Base-by-base conservation (phyloP, 2,329 filamentous ascomycete genomes). In the Aspergillus sp. region DNA sequence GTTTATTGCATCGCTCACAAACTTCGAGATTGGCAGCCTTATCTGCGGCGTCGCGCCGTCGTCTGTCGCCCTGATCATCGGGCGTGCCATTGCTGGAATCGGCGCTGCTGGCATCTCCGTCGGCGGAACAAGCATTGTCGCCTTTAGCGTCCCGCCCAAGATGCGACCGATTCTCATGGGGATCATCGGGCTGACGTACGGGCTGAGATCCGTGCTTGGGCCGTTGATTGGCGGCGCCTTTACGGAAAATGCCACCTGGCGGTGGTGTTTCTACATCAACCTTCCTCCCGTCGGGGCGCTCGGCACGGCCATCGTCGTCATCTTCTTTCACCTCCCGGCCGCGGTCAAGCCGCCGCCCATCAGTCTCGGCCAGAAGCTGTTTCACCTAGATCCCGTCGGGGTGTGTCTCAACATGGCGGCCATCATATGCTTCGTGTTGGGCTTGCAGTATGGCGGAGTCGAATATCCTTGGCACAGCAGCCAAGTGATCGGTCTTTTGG, bases 401-500 rank as follows among this genome's bases (percentile, higher is more conserved):
- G 70, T 71, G 0, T 63, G 71, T n/a, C 65, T 81, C 24, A 61
- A 80, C 7, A 73, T 81, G 60, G 74, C 69, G 1, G 70, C 71
- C 6, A 64, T 78, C 16, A 63, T 78, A 20, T 78, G 72, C 62
- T 75, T 79, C 36, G 63, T 83, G 11, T 72, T 83, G 0, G 80
- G 78, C 1, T 69, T 84, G 4, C 79, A 84, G 60, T 81, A 75
- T 67, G 81, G 78, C 2, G 77, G 77, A 14, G 60, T 66, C 1
- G 68, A 69, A 0, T 71, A 77, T 29, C 14, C 73, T 1, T 80
- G 79, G 78, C 66, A 63, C 18, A 65, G 60, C 31, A 64, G 71
- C n/a, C 67, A 67, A 5, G 78, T 84, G 14, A 78, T 84, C 52
- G 81, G 79, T 2, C 65, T 73, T 0, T 69, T 84, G 4, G 72